phyloP scores from a whole-genome alignment of 768 basidiomycete genomes.

The Wakefieldia striispora region DNA sequence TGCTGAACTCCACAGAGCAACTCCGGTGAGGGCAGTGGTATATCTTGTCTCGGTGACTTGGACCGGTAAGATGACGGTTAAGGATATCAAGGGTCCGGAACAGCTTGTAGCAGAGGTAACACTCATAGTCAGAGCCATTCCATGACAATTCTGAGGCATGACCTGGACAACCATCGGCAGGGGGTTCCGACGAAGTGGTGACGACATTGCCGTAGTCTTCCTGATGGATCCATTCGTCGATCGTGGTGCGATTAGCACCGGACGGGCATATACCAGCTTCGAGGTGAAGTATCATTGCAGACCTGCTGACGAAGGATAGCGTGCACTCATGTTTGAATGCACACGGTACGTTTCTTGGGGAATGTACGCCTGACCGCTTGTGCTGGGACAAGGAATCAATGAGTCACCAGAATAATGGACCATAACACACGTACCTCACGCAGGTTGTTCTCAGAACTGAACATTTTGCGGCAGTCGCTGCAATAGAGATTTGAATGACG shows the following conservation, averaged over 20 bases:
- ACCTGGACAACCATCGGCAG: constrained; percentile 32
- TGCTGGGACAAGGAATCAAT: constrained; percentile 35
- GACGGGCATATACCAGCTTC: constrained; percentile 61
- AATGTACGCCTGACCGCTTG: constrained; percentile 51
- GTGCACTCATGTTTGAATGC: constrained; percentile 42
- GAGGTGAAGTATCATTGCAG: constrained; percentile 60
- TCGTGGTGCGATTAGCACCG: constrained; percentile 39
- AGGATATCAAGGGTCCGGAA: constrained; percentile 43
- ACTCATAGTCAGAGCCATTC: constrained; percentile 52
- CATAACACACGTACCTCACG: constrained; percentile 5
- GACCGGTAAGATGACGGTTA: constrained; percentile 64
- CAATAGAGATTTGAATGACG: constrained; percentile 39
- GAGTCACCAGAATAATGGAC: neutral
- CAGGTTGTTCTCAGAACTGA: constrained; percentile 30
- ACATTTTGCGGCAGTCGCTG: constrained; percentile 40
- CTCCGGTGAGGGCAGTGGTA: constrained; percentile 52
- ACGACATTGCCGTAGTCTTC: constrained; percentile 44
- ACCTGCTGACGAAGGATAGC: constrained; percentile 45
- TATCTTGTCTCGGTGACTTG: constrained; percentile 49
- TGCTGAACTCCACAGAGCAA: constrained; percentile 44
- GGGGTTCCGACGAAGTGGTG: constrained; percentile 55
- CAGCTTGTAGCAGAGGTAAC: constrained; percentile 53
- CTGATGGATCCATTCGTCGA: constrained; percentile 36
- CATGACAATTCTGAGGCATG: constrained; percentile 41
- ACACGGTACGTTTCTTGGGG: constrained; percentile 39